Evolutionary conservation across 179 eudicot species (phyloP), one percentile per base, ranked within the genome.

Genomic region (Silene vulgaris): DNA sequence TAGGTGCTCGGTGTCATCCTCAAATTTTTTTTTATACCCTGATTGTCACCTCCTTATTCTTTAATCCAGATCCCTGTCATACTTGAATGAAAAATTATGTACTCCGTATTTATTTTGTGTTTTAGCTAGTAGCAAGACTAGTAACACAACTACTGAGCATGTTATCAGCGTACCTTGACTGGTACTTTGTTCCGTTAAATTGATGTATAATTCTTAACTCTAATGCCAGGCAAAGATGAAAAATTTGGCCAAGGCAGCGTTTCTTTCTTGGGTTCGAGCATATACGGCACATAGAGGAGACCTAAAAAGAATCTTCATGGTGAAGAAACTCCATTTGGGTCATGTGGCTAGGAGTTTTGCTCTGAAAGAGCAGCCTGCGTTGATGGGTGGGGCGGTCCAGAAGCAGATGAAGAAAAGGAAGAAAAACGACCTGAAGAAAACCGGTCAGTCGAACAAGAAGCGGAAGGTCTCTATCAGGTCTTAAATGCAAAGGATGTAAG

Each of bases 301-400:
- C 54, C 89, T 96, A 16, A 96, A 90, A 79, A 78, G 85, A 82
- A 91, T 96, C 65, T 96, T 96, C 80, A 87, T 82, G 92, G 91
- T 91, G 88, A 91, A 88, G 85, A 96, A 93, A 79, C 97, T 96
- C 81, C 98, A 93, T 74, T 68, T 96, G 84, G 99, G 98, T 65
- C 99, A 96, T 65, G 99, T 93, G 48, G 94, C 99, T 0, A 88
- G 83, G 82, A 96, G 98, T 83, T 96, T 96, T 82, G 98, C 90
- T 0, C 77, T 96, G 78, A 93, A 85, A 80, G 97, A 96, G 52
- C 97, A 93, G 71, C 99, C 99, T 1, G 86, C 98, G 0, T 80
- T 96, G 83, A 92, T 96, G 23, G 97, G 92, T 14, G 84, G 77
- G 73, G 86, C 98, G 5, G 83, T 90, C 56, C 20, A 69, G 30